A percentile compares a stretch with the other conserved stretches of the same genome.
phyloP scores from a whole-genome alignment of 371 early-diverging fungal species.

The Mortierella sp. region DNA sequence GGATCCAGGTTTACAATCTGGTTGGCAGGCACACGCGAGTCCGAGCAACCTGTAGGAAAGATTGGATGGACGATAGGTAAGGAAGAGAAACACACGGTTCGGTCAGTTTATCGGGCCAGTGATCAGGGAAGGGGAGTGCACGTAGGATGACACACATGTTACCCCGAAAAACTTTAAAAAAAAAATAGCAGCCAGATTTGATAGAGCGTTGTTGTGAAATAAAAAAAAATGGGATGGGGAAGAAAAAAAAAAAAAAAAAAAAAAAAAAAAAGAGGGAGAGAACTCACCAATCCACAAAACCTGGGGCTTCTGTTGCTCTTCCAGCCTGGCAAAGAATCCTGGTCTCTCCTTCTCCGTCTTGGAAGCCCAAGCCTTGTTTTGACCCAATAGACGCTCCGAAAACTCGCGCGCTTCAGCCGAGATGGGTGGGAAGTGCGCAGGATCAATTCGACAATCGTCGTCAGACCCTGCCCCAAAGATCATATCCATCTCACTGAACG shows the following conservation, averaged over 20 bases:
- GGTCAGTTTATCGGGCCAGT: too few species aligned
- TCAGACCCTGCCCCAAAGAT: constrained; percentile 8
- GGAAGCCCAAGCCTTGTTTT: constrained; percentile 46
- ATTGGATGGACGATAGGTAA: too few species aligned
- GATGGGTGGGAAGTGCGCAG: constrained; percentile 23
- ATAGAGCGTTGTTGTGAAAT: too few species aligned
- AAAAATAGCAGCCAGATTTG: too few species aligned
- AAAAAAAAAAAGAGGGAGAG: neutral
- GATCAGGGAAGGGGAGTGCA: too few species aligned
- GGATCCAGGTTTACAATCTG: constrained; percentile 66
- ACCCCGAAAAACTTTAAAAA: too few species aligned
- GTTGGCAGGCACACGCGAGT: constrained; percentile 89
- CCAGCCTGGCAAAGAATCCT: constrained; percentile 67
- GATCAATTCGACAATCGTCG: constrained; percentile 9
- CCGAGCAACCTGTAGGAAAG: constrained; percentile 71
- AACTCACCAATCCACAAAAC: constrained; percentile 87
- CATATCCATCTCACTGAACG: neutral
- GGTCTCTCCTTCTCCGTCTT: constrained; percentile 45
- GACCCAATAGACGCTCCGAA: constrained; percentile 33
- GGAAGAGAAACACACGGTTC: neutral
- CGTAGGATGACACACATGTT: too few species aligned
- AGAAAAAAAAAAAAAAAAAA: neutral
- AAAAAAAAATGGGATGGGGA: too few species aligned
- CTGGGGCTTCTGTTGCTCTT: constrained; percentile 83
- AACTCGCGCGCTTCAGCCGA: constrained; percentile 46